A percentile compares a stretch with the other conserved stretches of the same genome.
phyloP scores from a whole-genome alignment of 2,329 filamentous ascomycete genomes.

The Pyricularia grisea region DNA sequence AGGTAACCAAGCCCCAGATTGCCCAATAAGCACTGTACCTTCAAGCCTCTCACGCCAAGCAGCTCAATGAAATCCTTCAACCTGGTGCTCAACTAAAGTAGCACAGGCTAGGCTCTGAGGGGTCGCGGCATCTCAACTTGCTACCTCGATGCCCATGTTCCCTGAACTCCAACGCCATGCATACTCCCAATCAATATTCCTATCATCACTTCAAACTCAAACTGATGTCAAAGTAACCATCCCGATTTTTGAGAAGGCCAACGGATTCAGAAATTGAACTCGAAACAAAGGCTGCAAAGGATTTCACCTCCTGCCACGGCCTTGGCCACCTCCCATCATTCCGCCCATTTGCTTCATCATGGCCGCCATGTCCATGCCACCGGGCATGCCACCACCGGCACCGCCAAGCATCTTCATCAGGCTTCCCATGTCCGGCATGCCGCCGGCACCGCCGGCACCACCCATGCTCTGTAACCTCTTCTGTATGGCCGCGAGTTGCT shows the following conservation, averaged over 20 bases:
- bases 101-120: background rate
- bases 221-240: background rate
- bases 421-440: conserved; percentile 74
- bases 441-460: conserved; percentile 40
- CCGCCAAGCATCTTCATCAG: conserved; percentile 89
- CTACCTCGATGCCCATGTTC: background rate
- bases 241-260: background rate
- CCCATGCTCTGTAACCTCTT: conserved; percentile 91
- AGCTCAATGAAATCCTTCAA: background rate
- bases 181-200: background rate
- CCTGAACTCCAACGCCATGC: conserved; percentile 5
- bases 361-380: conserved; percentile 66
- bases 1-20: background rate
- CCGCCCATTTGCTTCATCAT: conserved; percentile 67
- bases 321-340: conserved; percentile 19
- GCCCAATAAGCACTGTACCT: background rate
- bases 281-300: background rate
- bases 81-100: background rate
- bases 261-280: background rate
- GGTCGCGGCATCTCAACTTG: background rate
- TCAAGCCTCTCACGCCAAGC: background rate
- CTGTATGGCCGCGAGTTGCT: conserved; percentile 96
- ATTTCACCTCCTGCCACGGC: conserved; percentile 5
- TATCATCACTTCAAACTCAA: background rate
- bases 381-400: conserved; percentile 55